A percentile compares a stretch with the other conserved stretches of the same genome.
These are phyloP conservation scores for Solanum hybrid DNA, from an alignment of 305 asterid genomes.

Conservation along the genomic window DNA sequence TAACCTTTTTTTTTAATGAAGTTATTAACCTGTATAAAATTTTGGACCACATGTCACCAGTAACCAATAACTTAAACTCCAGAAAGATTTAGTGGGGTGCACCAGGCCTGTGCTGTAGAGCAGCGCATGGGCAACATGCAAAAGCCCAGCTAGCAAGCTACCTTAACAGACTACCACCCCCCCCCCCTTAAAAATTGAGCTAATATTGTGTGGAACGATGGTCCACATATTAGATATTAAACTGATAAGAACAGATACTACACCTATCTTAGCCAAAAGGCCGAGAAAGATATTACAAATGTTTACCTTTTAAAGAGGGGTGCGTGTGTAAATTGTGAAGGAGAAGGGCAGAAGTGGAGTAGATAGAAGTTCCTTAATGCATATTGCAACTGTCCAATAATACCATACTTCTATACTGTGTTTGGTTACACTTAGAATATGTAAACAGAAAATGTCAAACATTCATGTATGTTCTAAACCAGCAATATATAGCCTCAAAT, in stretches of 20 bases:
- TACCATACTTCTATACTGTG: not conserved
- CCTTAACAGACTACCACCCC: not conserved
- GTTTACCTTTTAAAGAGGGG: no score
- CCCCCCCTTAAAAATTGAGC: not conserved
- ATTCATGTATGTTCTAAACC: not conserved
- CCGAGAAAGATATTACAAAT: constrained; percentile 34
- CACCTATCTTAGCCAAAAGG: constrained; percentile 52
- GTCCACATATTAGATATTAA: constrained; percentile 31
- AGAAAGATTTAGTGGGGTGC: not conserved
- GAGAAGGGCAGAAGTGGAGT: not conserved
- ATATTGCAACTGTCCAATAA: not conserved
- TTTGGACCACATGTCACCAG: not conserved
- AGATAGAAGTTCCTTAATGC: not conserved
- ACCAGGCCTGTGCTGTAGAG: not conserved
- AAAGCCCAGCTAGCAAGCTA: not conserved
- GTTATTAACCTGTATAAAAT: not conserved
- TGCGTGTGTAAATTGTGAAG: not conserved
- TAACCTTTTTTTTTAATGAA: not conserved
- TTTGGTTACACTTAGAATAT: not conserved
- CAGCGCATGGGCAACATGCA: not conserved
- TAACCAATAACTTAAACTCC: not conserved
- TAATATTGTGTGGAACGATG: not conserved
- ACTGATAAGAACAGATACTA: constrained; percentile 44
- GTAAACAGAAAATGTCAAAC: not conserved
- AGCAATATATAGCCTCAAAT: not conserved